Percentiles rank a stretch among this genome's conserved stretches.
phyloP scores from a whole-genome alignment of 2,329 filamentous ascomycete genomes.

The Neurospora sp. region DNA sequence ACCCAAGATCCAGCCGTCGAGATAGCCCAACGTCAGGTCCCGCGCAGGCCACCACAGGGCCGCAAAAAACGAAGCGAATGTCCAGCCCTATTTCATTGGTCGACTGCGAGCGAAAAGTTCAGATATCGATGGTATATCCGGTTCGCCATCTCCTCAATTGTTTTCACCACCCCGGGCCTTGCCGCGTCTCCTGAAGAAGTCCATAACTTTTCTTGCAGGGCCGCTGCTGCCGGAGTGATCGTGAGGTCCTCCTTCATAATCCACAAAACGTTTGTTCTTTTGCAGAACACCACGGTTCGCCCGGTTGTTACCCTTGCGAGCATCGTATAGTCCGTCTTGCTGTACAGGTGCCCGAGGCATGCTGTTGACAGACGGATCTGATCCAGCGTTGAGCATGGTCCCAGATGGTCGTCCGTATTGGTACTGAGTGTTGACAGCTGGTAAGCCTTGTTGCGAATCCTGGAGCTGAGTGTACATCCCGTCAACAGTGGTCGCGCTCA shows the following conservation, averaged over 20 bases:
- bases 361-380: slow-evolving; percentile 39
- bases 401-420: slow-evolving; percentile 32
- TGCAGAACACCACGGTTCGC: slow-evolving; percentile 53
- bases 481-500: slow-evolving; percentile 20
- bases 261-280: slow-evolving; percentile 80
- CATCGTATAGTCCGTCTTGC: slow-evolving; percentile 30
- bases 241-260: slow-evolving; percentile 64
- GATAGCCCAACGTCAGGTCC: background rate
- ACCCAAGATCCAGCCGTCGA: background rate
- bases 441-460: slow-evolving; percentile 14
- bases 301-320: slow-evolving; percentile 25
- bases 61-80: background rate
- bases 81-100: background rate
- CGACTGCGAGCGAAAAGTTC: background rate
- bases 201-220: slow-evolving; percentile 89
- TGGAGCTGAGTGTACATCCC: slow-evolving; percentile 25
- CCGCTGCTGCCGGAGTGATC: slow-evolving; percentile 75
- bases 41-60: background rate
- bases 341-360: slow-evolving; percentile 31
- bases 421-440: slow-evolving; percentile 26
- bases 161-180: slow-evolving; percentile 57
- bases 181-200: slow-evolving; percentile 86
- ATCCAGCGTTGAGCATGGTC: slow-evolving; percentile 32
- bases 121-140: background rate
- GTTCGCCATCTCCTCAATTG: slow-evolving; percentile 29